Base-by-base conservation (phyloP, 257 asterid species). In the Apocynum venetum region DNA sequence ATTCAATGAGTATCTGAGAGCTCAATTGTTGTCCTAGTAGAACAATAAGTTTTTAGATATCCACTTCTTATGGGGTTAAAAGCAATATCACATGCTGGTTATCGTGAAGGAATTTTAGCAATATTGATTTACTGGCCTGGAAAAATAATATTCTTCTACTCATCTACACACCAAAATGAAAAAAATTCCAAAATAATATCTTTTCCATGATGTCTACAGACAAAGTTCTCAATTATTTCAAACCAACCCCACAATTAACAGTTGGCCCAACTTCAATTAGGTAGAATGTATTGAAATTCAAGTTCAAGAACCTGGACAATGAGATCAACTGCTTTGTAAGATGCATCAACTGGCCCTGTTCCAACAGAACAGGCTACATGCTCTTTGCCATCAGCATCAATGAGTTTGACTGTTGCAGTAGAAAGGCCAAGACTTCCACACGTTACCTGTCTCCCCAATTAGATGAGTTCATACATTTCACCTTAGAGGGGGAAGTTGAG, bases 291-390 rank as follows among this genome's bases (percentile, higher is more conserved):
- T 67, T 46, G 79, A 70, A 63, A 75, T 76, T 36, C 59, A 78
- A 73, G 82, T 63, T 80, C 53, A 52, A 87, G 48, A 48, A 95
- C 99, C 98, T 95, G 87, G 68, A 89, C 91, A 82, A 88, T 79
- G 77, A 86, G 91, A 86, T 95, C 99, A 86, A 93, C 90, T 13
- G 98, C 98, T 86, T 91, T 91, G 71, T 93, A 95, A 52, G 98
- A 97, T 49, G 99, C 98, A 85, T 93, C 98, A 79, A 95, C 97
- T 4, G 99, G 99, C 75, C 99, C 99, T 6, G 94, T 90, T 83
- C 99, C 99, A 78, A 93, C 94, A 73, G 99, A 90, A 86, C 96
- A 95, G 71, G 92, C 85, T 77, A 93, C 82, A 75, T 87, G 96
- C 84, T 85, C 93, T 3, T 75, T 77, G 49, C 94, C 97, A 77